Evolutionary conservation across 2,329 filamentous ascomycete species (phyloP), one percentile per base, ranked within the genome.

Genomic region (Amphichorda felina): DNA sequence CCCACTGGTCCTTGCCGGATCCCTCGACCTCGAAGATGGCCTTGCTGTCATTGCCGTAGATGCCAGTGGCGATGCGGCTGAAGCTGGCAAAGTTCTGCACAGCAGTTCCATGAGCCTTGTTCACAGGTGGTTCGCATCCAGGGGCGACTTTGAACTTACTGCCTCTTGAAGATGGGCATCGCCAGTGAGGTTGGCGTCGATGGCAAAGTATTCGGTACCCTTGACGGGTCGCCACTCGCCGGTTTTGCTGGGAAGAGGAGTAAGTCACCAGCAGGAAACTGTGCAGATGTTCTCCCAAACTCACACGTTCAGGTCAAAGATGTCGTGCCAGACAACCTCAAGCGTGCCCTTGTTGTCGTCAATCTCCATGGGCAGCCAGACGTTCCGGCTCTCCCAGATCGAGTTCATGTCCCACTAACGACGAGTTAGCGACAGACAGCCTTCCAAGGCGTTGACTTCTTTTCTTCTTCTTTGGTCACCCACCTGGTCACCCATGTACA

Each of bases 301-400:
- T 24, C 10, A 24, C 38, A 71, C 60, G 36, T 72, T 50, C 0
- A 73, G 50, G 34, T 72, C 68, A 38, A 70, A 73, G 4, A 72
- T 50, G 26, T 73, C 68, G 37, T 72, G 55, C 69, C 69, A 72
- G 1, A 60, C 51, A 1, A 72, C 43, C 4, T 64, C 47, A 3
- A 72, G 52, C 0, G 57, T 61, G 28, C 66, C 65, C 35, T 66
- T 60, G 1, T 56, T 49, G 30, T 72, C 69, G 15, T 71, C 58
- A n/a, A 72, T 64, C 2, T 60, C 54, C 1, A 72, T 51, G 0
- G 69, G 69, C 0, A 72, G 57, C 69, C 69, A 73, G 33, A 72
- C 69, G 39, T 72, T 71, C 4, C 69, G 57, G 28, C 61, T 66
- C 38, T 72, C 68, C 67, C 68, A 71, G 1, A 72, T 55, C 0